Evolutionary conservation across 805 yeast species (phyloP).

Genomic region (Hanseniaspora jakobsenii): DNA sequence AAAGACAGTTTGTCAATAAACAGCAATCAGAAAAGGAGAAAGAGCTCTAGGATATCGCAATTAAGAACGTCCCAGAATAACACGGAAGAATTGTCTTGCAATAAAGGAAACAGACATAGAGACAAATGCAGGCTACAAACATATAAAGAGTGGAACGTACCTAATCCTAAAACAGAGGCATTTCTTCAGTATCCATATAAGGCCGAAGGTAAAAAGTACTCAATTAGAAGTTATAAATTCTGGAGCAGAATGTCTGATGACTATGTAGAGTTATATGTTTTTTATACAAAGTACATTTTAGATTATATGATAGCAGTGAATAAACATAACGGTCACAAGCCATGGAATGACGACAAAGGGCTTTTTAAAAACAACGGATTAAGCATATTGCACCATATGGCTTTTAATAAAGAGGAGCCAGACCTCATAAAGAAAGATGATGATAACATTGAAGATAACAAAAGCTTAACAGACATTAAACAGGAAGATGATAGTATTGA

Average conservation of each 20-base stretch:
- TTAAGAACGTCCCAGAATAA: not conserved
- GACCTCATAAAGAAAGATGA: not conserved
- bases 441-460: not conserved
- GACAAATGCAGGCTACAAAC: no score
- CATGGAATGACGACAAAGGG: not conserved
- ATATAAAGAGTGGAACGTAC: slow-evolving; percentile 6
- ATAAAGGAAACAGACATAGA: no score
- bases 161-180: slow-evolving; percentile 4
- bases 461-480: no score
- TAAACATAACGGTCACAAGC: slow-evolving; percentile 11
- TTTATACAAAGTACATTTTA: not conserved
- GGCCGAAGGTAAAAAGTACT: not conserved
- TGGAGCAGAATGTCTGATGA: slow-evolving; percentile 4
- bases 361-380: slow-evolving; percentile 10
- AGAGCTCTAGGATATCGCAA: not conserved
- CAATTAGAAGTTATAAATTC: not conserved
- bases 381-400: slow-evolving; percentile 6
- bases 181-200: slow-evolving; percentile 9
- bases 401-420: no score
- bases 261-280: not conserved
- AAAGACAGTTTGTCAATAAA: not conserved
- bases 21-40: no score
- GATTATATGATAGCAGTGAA: slow-evolving; percentile 1
- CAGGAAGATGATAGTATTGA: not conserved
- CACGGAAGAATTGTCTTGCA: not conserved